Evolutionary conservation across 148 eudicot genomes (phyloP).

Genomic region (Diospyros kaki): DNA sequence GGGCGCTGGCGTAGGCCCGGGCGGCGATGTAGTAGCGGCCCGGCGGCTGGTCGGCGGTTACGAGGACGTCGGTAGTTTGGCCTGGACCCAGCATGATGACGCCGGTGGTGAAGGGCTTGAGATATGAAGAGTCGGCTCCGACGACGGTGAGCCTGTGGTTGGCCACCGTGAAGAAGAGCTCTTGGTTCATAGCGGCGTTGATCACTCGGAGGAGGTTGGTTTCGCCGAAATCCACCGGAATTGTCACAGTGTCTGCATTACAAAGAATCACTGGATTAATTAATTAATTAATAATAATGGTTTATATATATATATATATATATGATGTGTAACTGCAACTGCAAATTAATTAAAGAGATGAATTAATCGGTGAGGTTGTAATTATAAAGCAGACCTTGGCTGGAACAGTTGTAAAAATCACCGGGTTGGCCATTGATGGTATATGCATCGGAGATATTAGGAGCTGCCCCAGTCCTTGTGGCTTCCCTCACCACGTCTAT

Average conservation of each 20-base stretch:
- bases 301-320: too few species aligned
- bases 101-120: slow-evolving; percentile 57
- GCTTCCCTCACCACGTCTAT: slow-evolving; percentile 51
- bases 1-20: slow-evolving; percentile 62
- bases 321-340: too few species aligned
- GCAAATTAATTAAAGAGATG: too few species aligned
- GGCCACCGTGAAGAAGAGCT: slow-evolving; percentile 69
- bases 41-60: slow-evolving; percentile 53
- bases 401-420: slow-evolving; percentile 65
- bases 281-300: too few species aligned
- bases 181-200: slow-evolving; percentile 70
- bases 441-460: slow-evolving; percentile 66
- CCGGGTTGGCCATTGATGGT: slow-evolving; percentile 73
- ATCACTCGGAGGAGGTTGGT: slow-evolving; percentile 63
- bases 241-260: slow-evolving; percentile 43
- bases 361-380: too few species aligned
- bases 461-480: slow-evolving; percentile 64
- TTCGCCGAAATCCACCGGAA: slow-evolving; percentile 55
- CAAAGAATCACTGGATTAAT: not conserved
- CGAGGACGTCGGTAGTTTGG: slow-evolving; percentile 72
- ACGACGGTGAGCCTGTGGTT: slow-evolving; percentile 62
- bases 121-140: slow-evolving; percentile 78
- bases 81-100: slow-evolving; percentile 75
- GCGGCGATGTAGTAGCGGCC: slow-evolving; percentile 60
- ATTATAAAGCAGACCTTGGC: slow-evolving; percentile 37